Percentiles rank a stretch among this genome's conserved stretches.
phyloP scores from a whole-genome alignment of 129 eudicot genomes.

The Lactuca saligna region DNA sequence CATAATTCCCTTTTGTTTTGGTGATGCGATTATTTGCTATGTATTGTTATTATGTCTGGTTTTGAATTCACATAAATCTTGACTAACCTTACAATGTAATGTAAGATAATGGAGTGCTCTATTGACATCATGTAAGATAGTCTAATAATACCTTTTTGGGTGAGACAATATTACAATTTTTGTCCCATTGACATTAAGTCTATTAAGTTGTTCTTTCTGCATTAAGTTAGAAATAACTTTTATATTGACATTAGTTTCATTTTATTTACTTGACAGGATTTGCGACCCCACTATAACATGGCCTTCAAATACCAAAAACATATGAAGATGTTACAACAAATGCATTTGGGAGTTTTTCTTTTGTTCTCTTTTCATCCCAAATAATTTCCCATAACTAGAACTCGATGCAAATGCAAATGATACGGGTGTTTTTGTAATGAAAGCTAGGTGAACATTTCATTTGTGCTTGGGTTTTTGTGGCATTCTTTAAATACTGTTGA shows the following conservation, averaged over 20 bases:
- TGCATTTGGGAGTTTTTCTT: constrained; percentile 16
- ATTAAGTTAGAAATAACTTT: not conserved
- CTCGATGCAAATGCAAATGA: constrained; percentile 5
- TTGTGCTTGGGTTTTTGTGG: not conserved
- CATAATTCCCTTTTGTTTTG: not conserved
- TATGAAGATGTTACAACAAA: constrained; percentile 15
- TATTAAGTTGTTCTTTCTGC: too few species aligned
- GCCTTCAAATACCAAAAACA: constrained; percentile 24
- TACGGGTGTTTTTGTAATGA: constrained; percentile 15
- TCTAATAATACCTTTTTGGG: too few species aligned
- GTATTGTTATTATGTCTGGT: not conserved
- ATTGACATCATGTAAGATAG: too few species aligned
- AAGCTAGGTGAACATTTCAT: constrained; percentile 1
- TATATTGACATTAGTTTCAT: constrained; percentile 1
- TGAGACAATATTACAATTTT: too few species aligned
- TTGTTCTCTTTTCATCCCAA: constrained; percentile 26
- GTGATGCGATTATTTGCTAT: not conserved
- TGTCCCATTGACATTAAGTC: too few species aligned
- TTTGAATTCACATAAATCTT: not conserved
- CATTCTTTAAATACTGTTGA: constrained; percentile 4
- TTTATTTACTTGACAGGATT: constrained; percentile 26
- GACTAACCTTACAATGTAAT: too few species aligned
- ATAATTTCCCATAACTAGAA: constrained; percentile 24
- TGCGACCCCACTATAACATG: constrained; percentile 36
- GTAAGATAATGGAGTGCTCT: too few species aligned